Base-by-base conservation (phyloP, 169 alveolate genomes). In the Plasmodium inui region DNA sequence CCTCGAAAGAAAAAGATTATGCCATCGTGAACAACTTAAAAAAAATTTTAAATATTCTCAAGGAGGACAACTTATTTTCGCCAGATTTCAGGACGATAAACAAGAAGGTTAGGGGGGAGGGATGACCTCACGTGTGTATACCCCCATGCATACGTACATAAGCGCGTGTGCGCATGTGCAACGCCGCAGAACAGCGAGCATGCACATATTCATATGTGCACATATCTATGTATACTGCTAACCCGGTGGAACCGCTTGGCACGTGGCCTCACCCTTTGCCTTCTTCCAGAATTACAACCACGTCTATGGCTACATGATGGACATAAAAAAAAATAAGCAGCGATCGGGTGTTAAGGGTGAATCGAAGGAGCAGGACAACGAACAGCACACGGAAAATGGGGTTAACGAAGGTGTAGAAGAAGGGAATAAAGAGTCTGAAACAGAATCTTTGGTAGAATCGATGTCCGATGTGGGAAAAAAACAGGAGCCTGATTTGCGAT, bases 41-140 rank as follows among this genome's bases (percentile, higher is more conserved):
- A 88, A 88, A 88, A 79, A 67, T 88, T 88, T 76, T 88, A 88
- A 70, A 61, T 32, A 88, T 88, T 78, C 57, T 88, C 70, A 88
- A 88, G 71, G 94, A 88, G 46, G 94, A 88, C 50, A 88, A 88
- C 82, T 88, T 88, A 79, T 88, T 88, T 37, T 88, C 94, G 14
- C 94, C 94, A 3, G 94, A 88, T 55, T 73, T 79, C 39, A 88
- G 82, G 46, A 73, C 84, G 17, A 79, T 79, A 88, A 88, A 76
- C 32, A 76, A 80, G 44, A 88, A 88, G 73, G 94, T 88, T 57
- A 67, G 46, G n/a, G 70, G 72, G 82, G 46, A 9, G 17, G 67
- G 26, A 30, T 46, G 32, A 2, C 41, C 12, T 34, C 82, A 74
- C 41, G 55, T 46, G 61, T 74, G 50, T 30, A 83, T 28, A 34